Base-by-base conservation (phyloP, 805 yeast genomes). In the Yamadazyma akitaensis region DNA sequence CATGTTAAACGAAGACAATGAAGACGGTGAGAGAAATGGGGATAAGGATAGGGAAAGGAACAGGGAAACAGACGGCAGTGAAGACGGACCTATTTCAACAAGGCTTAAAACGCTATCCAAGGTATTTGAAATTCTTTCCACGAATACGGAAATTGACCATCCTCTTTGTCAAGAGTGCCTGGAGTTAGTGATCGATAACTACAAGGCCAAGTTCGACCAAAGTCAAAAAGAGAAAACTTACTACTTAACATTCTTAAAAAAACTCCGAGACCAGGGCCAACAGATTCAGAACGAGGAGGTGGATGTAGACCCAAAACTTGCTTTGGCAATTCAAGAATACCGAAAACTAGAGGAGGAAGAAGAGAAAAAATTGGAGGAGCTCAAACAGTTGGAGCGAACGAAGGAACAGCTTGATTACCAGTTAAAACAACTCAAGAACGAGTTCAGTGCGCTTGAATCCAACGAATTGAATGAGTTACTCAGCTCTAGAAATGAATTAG, bases 81-180 rank as follows among this genome's bases (percentile, higher is more conserved):
- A 45, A 14, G 49, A 35, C 14, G 49, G 47, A 14, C 11, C 46
- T 7, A 67, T 81, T 2, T 77, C 85, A 0, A 65, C 70, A 5
- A 65, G 82, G 37, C 63, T 81, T 18, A 74, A 75, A 39, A 73
- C 81, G 0, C 61, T 89, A 30, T 80, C 80, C 2, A 79, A 78
- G 33, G 76, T 92, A 1, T 90, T 88, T 61, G 84, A 85, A 51
- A 72, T 86, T 1, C 64, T 92, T 5, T 84, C 94, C 0, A 53
- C 53, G 12, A 84, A 85, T 50, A 83, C 84, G 43, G 89, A 84
- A 49, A 75, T 92, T 13, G 95, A 88, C 52, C 75, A 70, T 58
- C 99, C 99, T 0, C 80, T 94, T 13, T 92, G 98, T 56, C 75
- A 75, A 19, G 97, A 91, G 37, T 94, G 99, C 63, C 85, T 94